Percentiles rank a stretch among this genome's conserved stretches.
These are phyloP conservation scores for Metschnikowia amazonensis DNA, from an alignment of 805 yeast genomes.

Conservation along the genomic window DNA sequence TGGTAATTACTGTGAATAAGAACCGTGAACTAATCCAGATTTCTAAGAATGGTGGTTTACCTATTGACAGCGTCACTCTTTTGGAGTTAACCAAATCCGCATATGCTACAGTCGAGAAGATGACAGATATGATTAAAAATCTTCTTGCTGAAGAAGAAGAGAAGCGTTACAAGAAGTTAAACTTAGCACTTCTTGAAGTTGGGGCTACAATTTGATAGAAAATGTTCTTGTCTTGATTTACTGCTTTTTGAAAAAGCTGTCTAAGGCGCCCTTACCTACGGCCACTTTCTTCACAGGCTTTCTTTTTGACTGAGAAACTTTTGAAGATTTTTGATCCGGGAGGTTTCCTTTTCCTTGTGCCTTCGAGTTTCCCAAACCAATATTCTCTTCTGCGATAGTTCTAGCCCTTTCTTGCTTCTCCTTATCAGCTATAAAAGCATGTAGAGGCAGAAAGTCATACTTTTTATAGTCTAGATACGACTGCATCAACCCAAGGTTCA, in stretches of 20 bases:
- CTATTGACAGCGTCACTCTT: conserved; percentile 67
- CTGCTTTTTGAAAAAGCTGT: conserved; percentile 56
- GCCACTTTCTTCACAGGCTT: conserved; percentile 40
- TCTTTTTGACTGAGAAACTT: conserved; percentile 22
- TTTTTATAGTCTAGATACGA: conserved; percentile 17
- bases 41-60: conserved; percentile 84
- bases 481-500: conserved; percentile 27
- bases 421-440: conserved; percentile 17
- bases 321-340: conserved; percentile 20
- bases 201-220: conserved; percentile 30
- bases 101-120: conserved; percentile 52
- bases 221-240: conserved; percentile 4
- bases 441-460: conserved; percentile 22
- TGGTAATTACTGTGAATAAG: conserved; percentile 83
- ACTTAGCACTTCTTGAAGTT: conserved; percentile 33
- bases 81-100: conserved; percentile 70
- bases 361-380: conserved; percentile 15
- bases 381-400: conserved; percentile 25
- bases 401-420: conserved; percentile 21
- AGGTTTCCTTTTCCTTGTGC: conserved; percentile 5
- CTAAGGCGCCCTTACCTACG: conserved; percentile 64
- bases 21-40: conserved; percentile 90
- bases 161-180: conserved; percentile 37
- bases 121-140: conserved; percentile 61
- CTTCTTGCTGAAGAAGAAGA: conserved; percentile 54